phyloP scores from a whole-genome alignment of 75 land plant genomes.

The Adiantum capillusveneris region DNA sequence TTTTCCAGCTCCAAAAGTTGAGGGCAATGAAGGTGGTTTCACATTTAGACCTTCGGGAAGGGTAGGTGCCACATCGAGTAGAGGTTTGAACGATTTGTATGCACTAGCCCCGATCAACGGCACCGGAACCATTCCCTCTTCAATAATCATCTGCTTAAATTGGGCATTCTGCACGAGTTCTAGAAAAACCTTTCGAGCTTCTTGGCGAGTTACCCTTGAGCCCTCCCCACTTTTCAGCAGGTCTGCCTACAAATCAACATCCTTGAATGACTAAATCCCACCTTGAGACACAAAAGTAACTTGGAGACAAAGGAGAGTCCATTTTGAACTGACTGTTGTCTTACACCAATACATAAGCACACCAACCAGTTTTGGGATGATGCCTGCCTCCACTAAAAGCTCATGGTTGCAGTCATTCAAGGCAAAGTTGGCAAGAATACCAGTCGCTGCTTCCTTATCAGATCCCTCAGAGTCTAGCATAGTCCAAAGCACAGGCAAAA shows the following conservation, averaged over 20 bases:
- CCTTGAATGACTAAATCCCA: background rate
- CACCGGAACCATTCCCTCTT: conserved; percentile 65
- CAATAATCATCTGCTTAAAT: conserved; percentile 29
- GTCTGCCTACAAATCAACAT: conserved; percentile 42
- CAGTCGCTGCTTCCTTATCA: conserved; percentile 71
- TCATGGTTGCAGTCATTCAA: conserved; percentile 37
- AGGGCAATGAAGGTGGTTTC: conserved; percentile 28
- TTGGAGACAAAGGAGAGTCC: background rate
- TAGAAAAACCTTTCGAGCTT: conserved; percentile 58
- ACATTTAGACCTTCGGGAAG: conserved; percentile 62
- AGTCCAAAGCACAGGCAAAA: conserved; percentile 43
- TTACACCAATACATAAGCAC: background rate
- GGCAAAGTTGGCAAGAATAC: conserved; percentile 68
- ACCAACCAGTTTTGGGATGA: conserved; percentile 61
- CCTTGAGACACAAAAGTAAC: background rate
- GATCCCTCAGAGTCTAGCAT: conserved; percentile 55
- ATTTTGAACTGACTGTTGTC: background rate
- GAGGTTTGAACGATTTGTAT: conserved; percentile 55
- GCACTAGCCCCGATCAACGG: conserved; percentile 72
- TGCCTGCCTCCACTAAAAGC: conserved; percentile 64
- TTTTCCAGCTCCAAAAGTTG: conserved; percentile 71
- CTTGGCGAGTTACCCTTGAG: conserved; percentile 50
- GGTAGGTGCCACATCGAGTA: conserved; percentile 46
- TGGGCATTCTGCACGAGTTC: conserved; percentile 44
- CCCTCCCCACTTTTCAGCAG: conserved; percentile 34